Conservation (phyloP, 768 basidiomycete species). For the Suillus variegatus region DNA sequence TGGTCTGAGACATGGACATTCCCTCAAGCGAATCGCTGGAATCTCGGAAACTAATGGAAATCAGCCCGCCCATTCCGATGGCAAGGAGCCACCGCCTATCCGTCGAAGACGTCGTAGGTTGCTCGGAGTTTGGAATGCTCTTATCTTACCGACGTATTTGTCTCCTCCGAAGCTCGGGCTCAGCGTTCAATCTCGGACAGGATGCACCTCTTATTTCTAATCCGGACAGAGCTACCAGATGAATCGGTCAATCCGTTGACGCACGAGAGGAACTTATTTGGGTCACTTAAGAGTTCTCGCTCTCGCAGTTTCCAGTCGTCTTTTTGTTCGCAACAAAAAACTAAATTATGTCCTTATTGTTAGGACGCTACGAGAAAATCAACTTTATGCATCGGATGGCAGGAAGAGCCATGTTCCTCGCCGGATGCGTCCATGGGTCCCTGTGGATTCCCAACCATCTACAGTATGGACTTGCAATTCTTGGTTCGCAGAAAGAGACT, state of each 20-base stretch:
- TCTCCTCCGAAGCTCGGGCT: conserved; percentile 52
- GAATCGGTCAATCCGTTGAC: conserved; percentile 13
- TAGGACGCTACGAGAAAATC: conserved; percentile 54
- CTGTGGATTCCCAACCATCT: conserved; percentile 74
- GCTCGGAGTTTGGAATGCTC: conserved; percentile 31
- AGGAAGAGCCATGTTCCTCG: conserved; percentile 53
- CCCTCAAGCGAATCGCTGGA: conserved; percentile 51
- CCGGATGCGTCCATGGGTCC: conserved; percentile 46
- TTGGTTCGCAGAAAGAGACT: conserved; percentile 72
- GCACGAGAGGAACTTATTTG: background rate
- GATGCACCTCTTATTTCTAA: conserved; percentile 64
- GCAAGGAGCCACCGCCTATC: background rate
- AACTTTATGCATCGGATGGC: conserved; percentile 66
- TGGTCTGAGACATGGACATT: conserved; percentile 40
- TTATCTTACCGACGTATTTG: conserved; percentile 44
- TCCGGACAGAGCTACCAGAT: conserved; percentile 71
- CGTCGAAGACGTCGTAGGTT: conserved; percentile 12
- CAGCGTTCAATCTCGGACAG: conserved; percentile 49
- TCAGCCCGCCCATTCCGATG: conserved; percentile 15
- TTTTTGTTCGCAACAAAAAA: conserved; percentile 62
- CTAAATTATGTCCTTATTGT: conserved; percentile 45
- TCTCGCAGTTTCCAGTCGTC: conserved; percentile 57
- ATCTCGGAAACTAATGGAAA: conserved; percentile 50
- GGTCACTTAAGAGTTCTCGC: conserved; percentile 55
- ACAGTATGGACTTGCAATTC: conserved; percentile 56